Evolutionary conservation across 73 alveolate species (phyloP).

Genomic region (Diophrys appendiculata): DNA sequence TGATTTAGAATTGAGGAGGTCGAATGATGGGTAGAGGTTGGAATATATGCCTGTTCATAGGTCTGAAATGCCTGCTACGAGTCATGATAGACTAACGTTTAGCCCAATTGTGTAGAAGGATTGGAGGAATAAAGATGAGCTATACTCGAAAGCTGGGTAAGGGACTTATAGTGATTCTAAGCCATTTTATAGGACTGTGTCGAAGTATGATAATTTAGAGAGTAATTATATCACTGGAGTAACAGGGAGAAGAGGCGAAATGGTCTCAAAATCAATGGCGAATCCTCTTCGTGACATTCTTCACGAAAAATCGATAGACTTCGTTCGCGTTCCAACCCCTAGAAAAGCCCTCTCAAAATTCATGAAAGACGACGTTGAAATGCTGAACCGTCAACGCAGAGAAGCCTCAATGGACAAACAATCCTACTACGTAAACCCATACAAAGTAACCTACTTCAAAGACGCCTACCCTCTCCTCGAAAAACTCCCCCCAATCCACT

Average conservation of each 20-base stretch:
- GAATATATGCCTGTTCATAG: background rate
- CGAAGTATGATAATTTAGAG: background rate
- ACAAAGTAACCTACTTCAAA: constrained; percentile 53
- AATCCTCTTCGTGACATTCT: background rate
- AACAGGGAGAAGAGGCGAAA: background rate
- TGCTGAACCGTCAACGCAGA: constrained; percentile 24
- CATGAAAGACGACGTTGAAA: constrained; percentile 41
- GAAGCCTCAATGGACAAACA: constrained; percentile 41
- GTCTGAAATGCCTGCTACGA: background rate
- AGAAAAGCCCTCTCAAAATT: constrained; percentile 54
- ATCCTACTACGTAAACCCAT: constrained; percentile 44
- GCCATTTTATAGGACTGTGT: background rate
- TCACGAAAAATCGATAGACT: background rate
- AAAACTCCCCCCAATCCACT: constrained; percentile 52
- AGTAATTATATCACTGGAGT: background rate
- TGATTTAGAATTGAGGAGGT: background rate
- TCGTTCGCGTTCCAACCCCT: constrained; percentile 51
- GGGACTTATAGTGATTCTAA: background rate
- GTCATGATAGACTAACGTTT: background rate
- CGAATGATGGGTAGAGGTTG: background rate
- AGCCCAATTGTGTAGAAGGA: background rate
- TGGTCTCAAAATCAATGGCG: background rate
- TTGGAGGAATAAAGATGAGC: background rate
- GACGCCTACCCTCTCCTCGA: constrained; percentile 53
- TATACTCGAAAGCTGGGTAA: background rate